Base-by-base conservation (phyloP, 331 rosid genomes). In the Rhamnella rubrinervis region DNA sequence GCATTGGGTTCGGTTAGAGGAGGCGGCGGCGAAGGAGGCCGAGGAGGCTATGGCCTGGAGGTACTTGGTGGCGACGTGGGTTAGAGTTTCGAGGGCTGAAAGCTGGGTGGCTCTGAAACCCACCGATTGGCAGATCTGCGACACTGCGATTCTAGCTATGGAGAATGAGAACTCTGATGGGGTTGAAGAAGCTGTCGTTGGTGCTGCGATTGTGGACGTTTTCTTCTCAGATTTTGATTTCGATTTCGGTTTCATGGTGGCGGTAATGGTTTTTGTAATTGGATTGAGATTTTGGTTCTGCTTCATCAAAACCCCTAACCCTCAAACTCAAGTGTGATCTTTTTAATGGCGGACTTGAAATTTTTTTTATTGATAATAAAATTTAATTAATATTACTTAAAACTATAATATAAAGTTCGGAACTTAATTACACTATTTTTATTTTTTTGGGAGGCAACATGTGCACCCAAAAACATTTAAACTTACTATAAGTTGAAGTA, bases 121-220 rank as follows among this genome's bases (percentile, higher is more conserved):
- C 31, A 65, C 73, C 11, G 92, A 83, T n/a, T 61, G 87, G 72
- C 87, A 83, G 62, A 88, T 91, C 82, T 91, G 90, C n/a, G 95
- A 79, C 28, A 86, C 84, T 31, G 90, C 92, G 64, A 65, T 76
- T 75, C 75, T 78, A 47, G 89, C 79, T 25, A 84, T 49, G 70
- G 82, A 72, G 75, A 80, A 74, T 16, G 85, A 73, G 74, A 88
- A 81, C 19, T 81, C 86, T 13, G 91, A 74, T 37, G 85, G 81
- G 12, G 69, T 70, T 55, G 78, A 41, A 31, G 80, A 75, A 15
- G 7, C 25, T 2, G 20, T 13, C 12, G 57, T 20, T 4, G 68
- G 2, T 25, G 23, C 6, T 35, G 10, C 14, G 12, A 37, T 16
- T 18, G 67, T 20, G 16, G 2, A 6, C 13, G 6, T 57, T 53